A percentile compares a stretch with the other conserved stretches of the same genome.
These are phyloP conservation scores for Graphilbum ipis-grandicollis DNA, from an alignment of 2,329 filamentous ascomycete genomes.

Conservation along the genomic window DNA sequence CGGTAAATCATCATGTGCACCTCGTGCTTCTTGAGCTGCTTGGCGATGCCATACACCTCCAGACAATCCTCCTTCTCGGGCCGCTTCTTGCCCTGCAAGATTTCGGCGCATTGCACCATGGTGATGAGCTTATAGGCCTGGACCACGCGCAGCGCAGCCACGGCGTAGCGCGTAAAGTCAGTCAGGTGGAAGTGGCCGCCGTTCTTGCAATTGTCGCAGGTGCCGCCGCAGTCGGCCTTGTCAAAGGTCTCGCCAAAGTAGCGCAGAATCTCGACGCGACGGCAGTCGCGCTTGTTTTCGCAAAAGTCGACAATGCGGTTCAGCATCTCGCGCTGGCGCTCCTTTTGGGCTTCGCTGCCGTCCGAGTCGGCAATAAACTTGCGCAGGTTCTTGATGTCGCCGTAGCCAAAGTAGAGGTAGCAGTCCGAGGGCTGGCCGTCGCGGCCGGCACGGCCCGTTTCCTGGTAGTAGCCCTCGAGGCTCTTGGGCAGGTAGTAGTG, in stretches of 20 bases:
- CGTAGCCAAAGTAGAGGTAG: conserved; percentile 75
- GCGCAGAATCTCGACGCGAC: conserved; percentile 71
- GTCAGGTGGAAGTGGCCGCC: conserved; percentile 50
- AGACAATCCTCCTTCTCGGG: conserved; percentile 33
- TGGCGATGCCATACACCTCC: conserved; percentile 50
- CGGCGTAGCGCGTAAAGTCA: conserved; percentile 63
- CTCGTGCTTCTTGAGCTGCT: conserved; percentile 53
- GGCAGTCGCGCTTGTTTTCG: conserved; percentile 76
- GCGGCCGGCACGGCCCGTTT: conserved; percentile 85
- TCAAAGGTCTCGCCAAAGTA: conserved; percentile 86
- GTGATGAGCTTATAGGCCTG: conserved; percentile 46
- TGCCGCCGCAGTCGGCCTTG: conserved; percentile 49
- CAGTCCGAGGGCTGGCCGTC: conserved; percentile 79
- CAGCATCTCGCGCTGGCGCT: conserved; percentile 71
- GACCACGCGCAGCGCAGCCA: conserved; percentile 53
- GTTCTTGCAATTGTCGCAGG: conserved; percentile 81
- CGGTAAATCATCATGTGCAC: conserved; percentile 71
- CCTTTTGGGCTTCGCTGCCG: conserved; percentile 59
- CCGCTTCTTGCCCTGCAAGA: conserved; percentile 55
- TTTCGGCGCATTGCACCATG: conserved; percentile 64
- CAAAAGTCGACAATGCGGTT: conserved; percentile 73
- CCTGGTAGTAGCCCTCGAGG: conserved; percentile 94
- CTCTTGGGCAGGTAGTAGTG: conserved; percentile 89
- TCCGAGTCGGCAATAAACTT: conserved; percentile 74
- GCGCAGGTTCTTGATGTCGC: conserved; percentile 55